Evolutionary conservation across 306 rosid species (phyloP).

Genomic region (Quercus rubra): DNA sequence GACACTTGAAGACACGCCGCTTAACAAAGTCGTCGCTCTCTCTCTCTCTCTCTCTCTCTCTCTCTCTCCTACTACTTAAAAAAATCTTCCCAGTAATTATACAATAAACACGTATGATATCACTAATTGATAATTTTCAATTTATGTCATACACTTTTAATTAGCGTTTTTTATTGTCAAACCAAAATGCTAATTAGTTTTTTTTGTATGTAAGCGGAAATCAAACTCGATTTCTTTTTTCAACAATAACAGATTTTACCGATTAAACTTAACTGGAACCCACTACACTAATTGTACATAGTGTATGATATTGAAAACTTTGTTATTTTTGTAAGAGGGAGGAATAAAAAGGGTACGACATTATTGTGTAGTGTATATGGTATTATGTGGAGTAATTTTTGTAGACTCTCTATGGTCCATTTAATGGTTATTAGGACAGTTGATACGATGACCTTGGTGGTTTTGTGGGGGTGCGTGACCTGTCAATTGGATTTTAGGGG

Average conservation of each 20-base stretch:
- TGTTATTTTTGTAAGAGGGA: too few relatives aligned
- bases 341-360: too few relatives aligned
- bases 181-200: accelerated
- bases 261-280: too few relatives aligned
- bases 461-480: slow-evolving; percentile 17
- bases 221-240: accelerated
- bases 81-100: too few relatives aligned
- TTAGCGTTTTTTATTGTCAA: accelerated
- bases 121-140: too few relatives aligned
- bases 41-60: too few relatives aligned
- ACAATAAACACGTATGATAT: too few relatives aligned
- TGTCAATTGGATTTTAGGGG: not conserved
- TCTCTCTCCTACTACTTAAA: too few relatives aligned
- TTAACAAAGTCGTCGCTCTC: slow-evolving; percentile 38
- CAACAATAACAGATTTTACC: accelerated
- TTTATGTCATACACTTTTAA: accelerated
- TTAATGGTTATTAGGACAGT: slow-evolving; percentile 12
- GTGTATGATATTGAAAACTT: too few relatives aligned
- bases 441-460: slow-evolving; percentile 26
- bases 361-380: too few relatives aligned
- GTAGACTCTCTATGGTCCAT: not conserved
- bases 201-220: accelerated
- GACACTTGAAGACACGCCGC: slow-evolving; percentile 86
- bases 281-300: too few relatives aligned
- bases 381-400: too few relatives aligned